Evolutionary conservation across 73 alveolate genomes (phyloP).

Genomic region (Paramecium bursaria): DNA sequence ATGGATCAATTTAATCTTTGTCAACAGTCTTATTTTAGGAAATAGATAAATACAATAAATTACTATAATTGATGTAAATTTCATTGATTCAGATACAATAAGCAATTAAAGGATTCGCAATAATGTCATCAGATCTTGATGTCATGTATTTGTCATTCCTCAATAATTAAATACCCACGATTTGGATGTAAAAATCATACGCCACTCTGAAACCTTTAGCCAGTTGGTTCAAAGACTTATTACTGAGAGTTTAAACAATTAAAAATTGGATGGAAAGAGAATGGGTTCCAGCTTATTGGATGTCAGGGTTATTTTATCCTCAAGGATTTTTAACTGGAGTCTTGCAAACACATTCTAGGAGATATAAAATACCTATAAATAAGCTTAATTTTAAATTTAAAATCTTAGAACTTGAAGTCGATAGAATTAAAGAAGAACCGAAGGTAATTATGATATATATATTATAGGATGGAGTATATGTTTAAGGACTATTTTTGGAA

Average conservation of each 20-base stretch:
- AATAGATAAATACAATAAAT: constrained; percentile 86
- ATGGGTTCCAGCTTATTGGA: constrained; percentile 93
- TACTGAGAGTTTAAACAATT: constrained; percentile 87
- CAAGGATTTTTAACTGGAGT: constrained; percentile 97
- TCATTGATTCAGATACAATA: constrained; percentile 78
- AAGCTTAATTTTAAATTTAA: constrained; percentile 76
- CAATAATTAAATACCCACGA: constrained; percentile 84
- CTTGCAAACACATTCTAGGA: constrained; percentile 92
- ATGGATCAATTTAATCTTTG: constrained; percentile 83
- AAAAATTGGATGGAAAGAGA: constrained; percentile 91
- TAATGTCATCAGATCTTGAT: constrained; percentile 90
- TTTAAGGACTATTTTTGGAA: constrained; percentile 93
- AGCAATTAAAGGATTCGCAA: constrained; percentile 91
- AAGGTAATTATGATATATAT: constrained; percentile 68
- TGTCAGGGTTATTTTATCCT: constrained; percentile 97
- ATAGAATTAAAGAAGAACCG: constrained; percentile 68
- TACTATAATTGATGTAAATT: constrained; percentile 79
- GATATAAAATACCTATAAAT: constrained; percentile 86
- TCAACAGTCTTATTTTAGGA: constrained; percentile 90
- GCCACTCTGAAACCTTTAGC: constrained; percentile 87
- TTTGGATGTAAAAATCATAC: constrained; percentile 87
- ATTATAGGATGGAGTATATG: constrained; percentile 89
- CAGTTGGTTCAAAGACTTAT: constrained; percentile 90
- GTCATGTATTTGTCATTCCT: constrained; percentile 87
- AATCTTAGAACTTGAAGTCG: constrained; percentile 56